Evolutionary conservation across 805 yeast genomes (phyloP), one percentile per base, ranked within the genome.

Genomic region (Ogataea zsoltii): DNA sequence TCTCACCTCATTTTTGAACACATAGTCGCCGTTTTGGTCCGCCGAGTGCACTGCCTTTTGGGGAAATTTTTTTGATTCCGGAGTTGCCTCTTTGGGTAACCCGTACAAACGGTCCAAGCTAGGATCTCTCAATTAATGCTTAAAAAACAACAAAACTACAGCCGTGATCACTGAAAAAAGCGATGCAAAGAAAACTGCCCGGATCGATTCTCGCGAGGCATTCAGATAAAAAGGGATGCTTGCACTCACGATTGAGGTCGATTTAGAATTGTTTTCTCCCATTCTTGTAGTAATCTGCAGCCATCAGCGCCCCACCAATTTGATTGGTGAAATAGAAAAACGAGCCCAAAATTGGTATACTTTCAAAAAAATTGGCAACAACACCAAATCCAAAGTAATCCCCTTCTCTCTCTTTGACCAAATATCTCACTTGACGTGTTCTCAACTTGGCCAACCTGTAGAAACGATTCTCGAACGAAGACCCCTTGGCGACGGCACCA

Each of bases 261-360:
- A n/a, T n/a, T n/a, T 42, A 51, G 38, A 53, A 55, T 13, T 39
- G 35, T 3, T 48, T 42, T 43, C 58, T 54, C 15, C 56, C 55
- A 1, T 50, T 35, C 15, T 59, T 56, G 41, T 51, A 50, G 26
- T 50, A 51, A 26, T 62, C 54, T 17, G 69, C 74, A 3, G 79
- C 80, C 84, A 86, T 77, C 33, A 80, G 62, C 1, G 88, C 87
- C 15, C 81, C 81, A 6, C 85, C 88, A 14, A 80, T 66, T n/a
- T 76, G 75, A 58, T 81, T 78, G 11, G 88, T 79, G 47, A 79
- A 76, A 50, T 73, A 68, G 53, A 83, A 80, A 34, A 83, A 66
- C 11, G 78, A 69, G 2, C 81, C 58, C 4, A 79, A 47, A 4
- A 63, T 2, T 0, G 67, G 67, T 10, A 79, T 59, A 41, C 72